Evolutionary conservation across 2,329 filamentous ascomycete genomes (phyloP), one percentile per base, ranked within the genome.

Genomic region (Sclerotinia trifoliorum): DNA sequence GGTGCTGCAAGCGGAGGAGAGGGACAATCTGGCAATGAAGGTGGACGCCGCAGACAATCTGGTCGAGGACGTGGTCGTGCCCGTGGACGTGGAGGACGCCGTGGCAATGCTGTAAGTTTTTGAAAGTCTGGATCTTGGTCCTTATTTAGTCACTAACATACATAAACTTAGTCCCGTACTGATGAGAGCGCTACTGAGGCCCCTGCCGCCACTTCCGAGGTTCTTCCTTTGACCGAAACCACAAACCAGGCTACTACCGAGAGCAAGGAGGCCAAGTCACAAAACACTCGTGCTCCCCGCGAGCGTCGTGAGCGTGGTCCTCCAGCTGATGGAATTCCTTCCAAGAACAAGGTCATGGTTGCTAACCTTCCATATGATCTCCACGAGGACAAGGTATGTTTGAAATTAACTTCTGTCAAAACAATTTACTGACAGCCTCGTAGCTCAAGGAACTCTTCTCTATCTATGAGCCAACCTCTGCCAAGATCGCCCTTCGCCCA

Each of bases 291-390:
- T 71, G 80, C 82, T 76, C 82, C 83, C 77, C 85, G 85, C 77
- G 85, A 88, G 83, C 85, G 86, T 77, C 85, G 87, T 75, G 86
- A 97, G 88, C 94, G 95, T 81, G 95, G 95, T 72, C 95, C 95
- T 73, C 95, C 95, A 70, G 94, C 96, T 81, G 94, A 99, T 80
- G 95, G 95, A 75, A 92, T 99, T 78, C 90, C 95, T 74, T 98
- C 94, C 82, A 97, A 97, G 90, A 98, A 92, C 82, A 99, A 99
- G 91, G 93, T 99, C 83, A 99, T 99, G 95, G 95, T 99, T 78
- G 95, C 95, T 78, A 99, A 99, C 86, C 88, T 99, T 72, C 95
- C 95, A 65, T 99, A 99, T 79, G 94, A 99, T 83, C 87, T 98
- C 81, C 94, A 90, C 77, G 95, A 99, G 85, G 94, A 98, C 78